These are phyloP conservation scores for Neurospora sp. DNA, from an alignment of 495 filamentous ascomycete species.

Conservation along the genomic window DNA sequence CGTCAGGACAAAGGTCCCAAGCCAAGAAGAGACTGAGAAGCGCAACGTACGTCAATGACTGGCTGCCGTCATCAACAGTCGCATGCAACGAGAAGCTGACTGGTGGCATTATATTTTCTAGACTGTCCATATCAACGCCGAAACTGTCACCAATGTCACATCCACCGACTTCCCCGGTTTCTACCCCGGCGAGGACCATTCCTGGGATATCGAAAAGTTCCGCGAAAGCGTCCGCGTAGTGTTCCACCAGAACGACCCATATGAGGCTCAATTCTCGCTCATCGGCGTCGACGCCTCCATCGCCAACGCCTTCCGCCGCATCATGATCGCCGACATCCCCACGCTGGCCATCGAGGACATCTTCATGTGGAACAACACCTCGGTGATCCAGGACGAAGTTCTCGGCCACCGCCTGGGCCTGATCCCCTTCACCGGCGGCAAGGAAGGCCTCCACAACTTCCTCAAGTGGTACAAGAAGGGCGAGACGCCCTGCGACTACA, in stretches of 20 bases:
- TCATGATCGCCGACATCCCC: constrained; percentile 90
- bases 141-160: constrained; percentile 79
- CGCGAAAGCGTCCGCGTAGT: constrained; percentile 56
- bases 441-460: constrained; percentile 59
- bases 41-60: constrained; percentile 25
- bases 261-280: constrained; percentile 77
- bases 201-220: constrained; percentile 75
- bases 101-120: constrained; percentile 25
- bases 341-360: constrained; percentile 87
- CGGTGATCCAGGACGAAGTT: constrained; percentile 95
- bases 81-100: not conserved
- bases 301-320: constrained; percentile 96
- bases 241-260: constrained; percentile 69
- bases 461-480: constrained; percentile 60
- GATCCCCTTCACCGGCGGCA: constrained; percentile 73
- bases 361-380: constrained; percentile 90
- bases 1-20: constrained; percentile 21
- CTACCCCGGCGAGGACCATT: constrained; percentile 82
- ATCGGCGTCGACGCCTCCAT: constrained; percentile 85
- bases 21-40: constrained; percentile 26
- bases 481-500: constrained; percentile 55
- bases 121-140: constrained; percentile 76
- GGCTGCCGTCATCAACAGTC: not conserved
- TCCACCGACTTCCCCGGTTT: constrained; percentile 86
- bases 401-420: constrained; percentile 81